phyloP scores from a whole-genome alignment of 306 rosid genomes.

The Quercus parvula region DNA sequence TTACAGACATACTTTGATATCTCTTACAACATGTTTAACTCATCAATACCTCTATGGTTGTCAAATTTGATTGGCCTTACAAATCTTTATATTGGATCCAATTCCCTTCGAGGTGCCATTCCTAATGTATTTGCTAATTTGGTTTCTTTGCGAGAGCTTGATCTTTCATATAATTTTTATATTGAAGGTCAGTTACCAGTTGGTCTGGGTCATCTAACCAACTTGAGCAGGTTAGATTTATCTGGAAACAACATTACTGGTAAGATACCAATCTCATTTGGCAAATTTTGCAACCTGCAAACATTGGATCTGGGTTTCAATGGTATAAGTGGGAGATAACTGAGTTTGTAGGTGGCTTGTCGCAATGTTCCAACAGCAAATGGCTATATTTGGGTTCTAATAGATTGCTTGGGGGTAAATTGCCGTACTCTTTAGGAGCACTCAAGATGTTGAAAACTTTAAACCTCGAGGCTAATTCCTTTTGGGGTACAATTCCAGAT shows the following conservation, averaged over 20 bases:
- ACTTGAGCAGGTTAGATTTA: neutral
- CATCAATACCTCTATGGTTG: neutral
- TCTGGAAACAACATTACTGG: neutral
- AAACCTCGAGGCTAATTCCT: rapidly evolving
- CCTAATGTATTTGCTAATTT: neutral
- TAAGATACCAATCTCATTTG: neutral
- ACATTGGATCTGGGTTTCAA: neutral
- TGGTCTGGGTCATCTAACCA: neutral
- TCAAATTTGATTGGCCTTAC: neutral
- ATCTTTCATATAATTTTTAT: neutral
- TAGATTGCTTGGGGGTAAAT: neutral
- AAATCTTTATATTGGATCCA: neutral
- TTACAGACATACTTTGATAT: neutral
- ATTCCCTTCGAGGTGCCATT: neutral
- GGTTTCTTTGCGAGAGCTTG: neutral
- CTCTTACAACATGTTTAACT: neutral
- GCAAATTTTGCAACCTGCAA: neutral
- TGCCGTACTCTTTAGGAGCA: neutral
- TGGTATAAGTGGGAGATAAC: neutral
- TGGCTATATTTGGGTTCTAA: neutral
- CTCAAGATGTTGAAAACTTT: neutral
- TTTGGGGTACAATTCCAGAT: neutral
- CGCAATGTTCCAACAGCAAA: neutral
- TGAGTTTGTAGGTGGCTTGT: neutral
- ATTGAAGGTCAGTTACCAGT: neutral